These are phyloP conservation scores for Pythium sukuiense DNA, from an alignment of 352 stramenopile species.

Conservation along the genomic window DNA sequence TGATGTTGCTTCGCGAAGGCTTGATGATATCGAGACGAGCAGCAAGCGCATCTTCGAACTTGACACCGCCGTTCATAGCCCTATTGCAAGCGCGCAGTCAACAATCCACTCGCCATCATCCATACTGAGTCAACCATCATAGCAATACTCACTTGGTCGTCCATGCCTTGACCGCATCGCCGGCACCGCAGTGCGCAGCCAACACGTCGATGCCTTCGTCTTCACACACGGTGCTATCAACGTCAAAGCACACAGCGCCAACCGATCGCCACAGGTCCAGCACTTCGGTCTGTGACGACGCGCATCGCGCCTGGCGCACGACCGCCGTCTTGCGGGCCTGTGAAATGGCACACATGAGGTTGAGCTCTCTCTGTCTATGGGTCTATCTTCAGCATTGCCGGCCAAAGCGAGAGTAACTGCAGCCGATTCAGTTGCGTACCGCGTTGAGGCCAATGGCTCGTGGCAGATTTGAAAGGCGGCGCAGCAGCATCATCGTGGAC, in stretches of 20 bases:
- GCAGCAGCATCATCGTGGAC: slow-evolving; percentile 22
- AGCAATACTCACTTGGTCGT: slow-evolving; percentile 80
- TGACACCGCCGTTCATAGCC: slow-evolving; percentile 97
- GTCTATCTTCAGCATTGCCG: slow-evolving; percentile 1
- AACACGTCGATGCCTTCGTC: slow-evolving; percentile 99
- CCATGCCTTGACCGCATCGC: slow-evolving; percentile 93
- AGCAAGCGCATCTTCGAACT: slow-evolving; percentile 98
- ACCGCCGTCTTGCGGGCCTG: not conserved
- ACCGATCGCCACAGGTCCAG: slow-evolving; percentile 71
- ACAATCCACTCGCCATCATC: not conserved
- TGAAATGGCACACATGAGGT: not conserved
- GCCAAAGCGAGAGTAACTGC: not conserved
- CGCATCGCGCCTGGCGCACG: not conserved
- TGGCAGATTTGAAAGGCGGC: slow-evolving; percentile 14
- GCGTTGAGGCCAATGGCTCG: not conserved
- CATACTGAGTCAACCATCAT: too few relatives aligned
- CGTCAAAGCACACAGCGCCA: slow-evolving; percentile 88
- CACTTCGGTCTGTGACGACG: slow-evolving; percentile 12
- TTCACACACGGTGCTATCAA: slow-evolving; percentile 97
- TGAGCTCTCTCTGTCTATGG: not conserved
- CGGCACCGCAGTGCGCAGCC: slow-evolving; percentile 94
- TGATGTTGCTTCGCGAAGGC: slow-evolving; percentile 89
- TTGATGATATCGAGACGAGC: slow-evolving; percentile 95
- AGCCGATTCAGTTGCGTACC: not conserved
- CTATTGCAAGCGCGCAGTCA: slow-evolving; percentile 35